Conservation (phyloP, 2,329 filamentous ascomycete species). For the Magnaporthales sp. region DNA sequence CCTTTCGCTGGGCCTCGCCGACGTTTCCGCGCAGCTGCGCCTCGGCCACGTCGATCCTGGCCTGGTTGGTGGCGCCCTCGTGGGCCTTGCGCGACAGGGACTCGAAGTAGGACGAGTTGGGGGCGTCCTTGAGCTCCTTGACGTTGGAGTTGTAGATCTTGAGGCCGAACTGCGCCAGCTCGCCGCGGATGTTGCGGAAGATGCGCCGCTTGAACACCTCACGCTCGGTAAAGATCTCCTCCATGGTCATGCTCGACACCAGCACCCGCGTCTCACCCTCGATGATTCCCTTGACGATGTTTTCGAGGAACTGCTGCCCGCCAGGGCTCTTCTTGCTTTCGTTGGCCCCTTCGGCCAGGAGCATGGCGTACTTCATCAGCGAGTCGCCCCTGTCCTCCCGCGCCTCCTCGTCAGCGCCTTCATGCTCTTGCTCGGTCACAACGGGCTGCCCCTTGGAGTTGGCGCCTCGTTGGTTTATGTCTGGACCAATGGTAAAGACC, state of each 20-base stretch:
- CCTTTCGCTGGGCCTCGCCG: conserved; percentile 69
- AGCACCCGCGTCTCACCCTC: conserved; percentile 80
- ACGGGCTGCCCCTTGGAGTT: conserved; percentile 26
- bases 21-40: conserved; percentile 60
- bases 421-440: not conserved
- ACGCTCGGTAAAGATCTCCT: conserved; percentile 52
- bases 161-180: conserved; percentile 73
- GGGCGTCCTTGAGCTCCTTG: conserved; percentile 79
- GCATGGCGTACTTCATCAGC: conserved; percentile 73
- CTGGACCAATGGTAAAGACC: conserved; percentile 78
- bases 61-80: conserved; percentile 77
- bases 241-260: conserved; percentile 86
- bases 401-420: conserved; percentile 14
- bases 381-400: conserved; percentile 48
- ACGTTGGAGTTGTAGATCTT: conserved; percentile 67
- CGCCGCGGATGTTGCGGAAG: conserved; percentile 66
- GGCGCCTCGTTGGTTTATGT: conserved; percentile 52
- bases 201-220: conserved; percentile 51
- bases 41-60: conserved; percentile 57
- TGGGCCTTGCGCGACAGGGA: conserved; percentile 77
- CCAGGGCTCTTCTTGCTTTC: not conserved
- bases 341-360: conserved; percentile 54
- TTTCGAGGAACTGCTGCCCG: conserved; percentile 57
- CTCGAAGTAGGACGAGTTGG: conserved; percentile 73
- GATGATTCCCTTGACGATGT: conserved; percentile 84